Evolutionary conservation across 176 grass and related monocot species (phyloP), one percentile per base, ranked within the genome.

Genomic region (Oryza officinalis): DNA sequence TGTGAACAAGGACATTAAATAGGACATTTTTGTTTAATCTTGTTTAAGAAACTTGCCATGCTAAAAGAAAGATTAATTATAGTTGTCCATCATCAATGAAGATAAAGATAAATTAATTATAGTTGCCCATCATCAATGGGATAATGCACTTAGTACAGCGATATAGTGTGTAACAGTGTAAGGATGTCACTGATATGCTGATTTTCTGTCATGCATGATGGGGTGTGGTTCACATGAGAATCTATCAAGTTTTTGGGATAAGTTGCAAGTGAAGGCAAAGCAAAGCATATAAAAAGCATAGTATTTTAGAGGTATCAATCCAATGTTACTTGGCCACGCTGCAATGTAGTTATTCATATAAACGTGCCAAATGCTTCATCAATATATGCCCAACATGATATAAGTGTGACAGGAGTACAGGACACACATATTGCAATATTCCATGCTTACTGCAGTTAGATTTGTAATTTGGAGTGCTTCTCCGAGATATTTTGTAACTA

Each of bases 351-450:
- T n/a, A 26, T 4, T 69, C 76, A 60, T 70, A 61, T 26, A 31
- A 85, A 30, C 64, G 69, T 2, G 23, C 10, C 3, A 68, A 77
- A 41, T 15, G 67, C n/a, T 38, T 22, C 54, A 12, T 67, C 8
- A 28, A 9, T 40, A 13, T 84, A 27, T 25, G 11, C 25, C 35
- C 45, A 61, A 17, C 61, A 60, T 25, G 31, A 69, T 57, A n/a
- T 30, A 43, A 59, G 25, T 67, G 65, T 76, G 22, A 3, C 73
- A 38, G 9, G 23, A 27, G n/a, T 35, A n/a, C 52, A 57, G 6
- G 28, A 76, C 69, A 67, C 47, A 30, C 71, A 69, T 77, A 69
- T 43, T 69, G 14, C 33, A 80, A 68, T 81, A 72, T 26, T 13
- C 67, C 46, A 27, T 40, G 41, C 20, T 85, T 40, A 49, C 4